Evolutionary conservation across 2,329 filamentous ascomycete genomes (phyloP), one percentile per base, ranked within the genome.

Genomic region (Cytospora leucostoma): DNA sequence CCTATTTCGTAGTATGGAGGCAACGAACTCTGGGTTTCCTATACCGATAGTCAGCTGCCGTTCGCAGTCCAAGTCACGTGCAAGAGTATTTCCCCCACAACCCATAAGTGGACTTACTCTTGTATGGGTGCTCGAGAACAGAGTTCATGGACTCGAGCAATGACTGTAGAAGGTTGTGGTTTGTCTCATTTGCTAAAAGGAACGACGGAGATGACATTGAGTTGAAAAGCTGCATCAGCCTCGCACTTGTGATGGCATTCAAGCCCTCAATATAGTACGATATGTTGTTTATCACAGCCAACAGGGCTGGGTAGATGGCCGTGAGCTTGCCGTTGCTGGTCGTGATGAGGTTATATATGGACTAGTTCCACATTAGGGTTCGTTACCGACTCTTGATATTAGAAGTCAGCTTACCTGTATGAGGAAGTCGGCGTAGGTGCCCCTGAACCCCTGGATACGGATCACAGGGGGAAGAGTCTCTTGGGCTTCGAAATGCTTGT

Each of bases 131-230:
- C 76, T 98, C 95, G 44, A 98, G 80, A 51, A 97, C 90, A 2
- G 92, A 87, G 73, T 95, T 97, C 71, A 98, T 88, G 0, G 92
- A 93, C 72, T 97, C 92, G 11, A 99, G 81, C 33, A 98, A 77
- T 0, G 93, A 93, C 56, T 87, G 84, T 7, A 99, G 80, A 5
- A 98, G 84, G 37, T 81, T 79, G 72, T 98, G 91, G 68, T 99
- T 99, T 44, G 86, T 90, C 64, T 99, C 95, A 70, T 97, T 98
- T 8, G 92, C 92, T 19, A 98, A 80, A 11, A 99, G 79, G 73
- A 98, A 99, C 37, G 91, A 92, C 0, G 95, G 94, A 0, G 93
- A 91, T 10, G 94, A 96, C 91, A 98, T 96, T 38, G 91, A 95
- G 5, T 88, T 86, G 73, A 96, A 96, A 0, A 98, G 80, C 70